phyloP scores from a whole-genome alignment of 2,329 filamentous ascomycete genomes.

The Chaetomium sp. region DNA sequence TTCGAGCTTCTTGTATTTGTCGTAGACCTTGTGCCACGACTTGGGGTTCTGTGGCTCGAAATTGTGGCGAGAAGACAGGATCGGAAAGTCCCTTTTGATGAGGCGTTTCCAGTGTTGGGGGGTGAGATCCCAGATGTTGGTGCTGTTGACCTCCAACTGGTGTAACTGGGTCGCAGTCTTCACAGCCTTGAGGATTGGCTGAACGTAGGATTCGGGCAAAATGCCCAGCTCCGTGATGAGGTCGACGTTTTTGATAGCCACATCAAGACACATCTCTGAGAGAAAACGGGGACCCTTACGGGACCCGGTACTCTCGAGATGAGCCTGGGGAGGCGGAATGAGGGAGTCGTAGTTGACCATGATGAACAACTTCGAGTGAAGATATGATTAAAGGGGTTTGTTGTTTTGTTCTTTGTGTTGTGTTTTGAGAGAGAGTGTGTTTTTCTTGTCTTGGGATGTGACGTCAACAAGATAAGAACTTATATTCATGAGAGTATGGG shows the following conservation, averaged over 20 bases:
- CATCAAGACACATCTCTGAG: conserved; percentile 42
- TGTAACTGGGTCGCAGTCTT: conserved; percentile 69
- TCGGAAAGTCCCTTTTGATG: conserved; percentile 70
- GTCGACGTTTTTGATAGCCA: conserved; percentile 48
- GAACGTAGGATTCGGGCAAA: conserved; percentile 59
- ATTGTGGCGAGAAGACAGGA: conserved; percentile 53
- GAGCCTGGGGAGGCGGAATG: too few species aligned
- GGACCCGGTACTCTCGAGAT: too few species aligned
- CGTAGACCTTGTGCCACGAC: conserved; percentile 75
- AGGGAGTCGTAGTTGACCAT: too few species aligned
- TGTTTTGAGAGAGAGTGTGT: too few species aligned
- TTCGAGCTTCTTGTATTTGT: conserved; percentile 56
- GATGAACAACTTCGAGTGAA: too few species aligned
- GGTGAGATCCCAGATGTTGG: conserved; percentile 65
- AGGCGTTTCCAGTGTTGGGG: conserved; percentile 71
- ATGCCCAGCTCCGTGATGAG: conserved; percentile 64
- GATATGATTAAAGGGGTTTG: too few species aligned
- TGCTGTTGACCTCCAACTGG: conserved; percentile 65
- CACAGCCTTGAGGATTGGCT: conserved; percentile 63
- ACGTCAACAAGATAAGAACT: too few species aligned
- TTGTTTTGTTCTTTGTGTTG: too few species aligned
- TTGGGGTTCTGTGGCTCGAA: conserved; percentile 59
- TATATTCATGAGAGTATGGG: too few species aligned
- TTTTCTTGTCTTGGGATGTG: too few species aligned
- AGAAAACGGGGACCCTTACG: conserved; percentile 34